Evolutionary conservation across 2,329 filamentous ascomycete species (phyloP), one percentile per base, ranked within the genome.

Genomic region (Paraphoma chrysanthemicola): DNA sequence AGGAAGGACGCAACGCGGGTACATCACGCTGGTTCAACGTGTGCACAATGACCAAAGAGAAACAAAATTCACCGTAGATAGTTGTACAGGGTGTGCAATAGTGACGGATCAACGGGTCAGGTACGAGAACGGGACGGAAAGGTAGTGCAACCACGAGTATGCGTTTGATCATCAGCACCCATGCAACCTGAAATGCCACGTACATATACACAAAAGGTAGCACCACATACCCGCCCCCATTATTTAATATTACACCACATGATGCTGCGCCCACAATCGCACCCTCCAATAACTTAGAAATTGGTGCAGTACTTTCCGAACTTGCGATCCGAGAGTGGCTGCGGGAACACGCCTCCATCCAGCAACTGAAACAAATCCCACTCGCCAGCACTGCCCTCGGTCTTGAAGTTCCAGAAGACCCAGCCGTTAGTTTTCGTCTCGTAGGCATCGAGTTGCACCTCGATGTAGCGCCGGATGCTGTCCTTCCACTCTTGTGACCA

Each of bases 341-440:
- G 71, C 31, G 83, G 83, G 62, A 85, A 85, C 16, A 85, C 67
- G 0, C 81, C 82, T n/a, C 71, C 74, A 56, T 82, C 80, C 7
- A 83, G 65, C 31, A 85, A 68, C 44, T 77, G 76, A 54, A 80
- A 81, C 33, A 81, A 71, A 70, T 85, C 82, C 82, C 83, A 86
- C 60, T 85, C 83, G 8, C 82, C 80, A 0, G 80, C 79, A 0
- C 59, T 58, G 0, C 63, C 67, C 63, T 86, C 82, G 0, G 83
- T 85, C 76, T 86, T 86, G 75, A 84, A 86, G 56, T 84, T 85
- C 83, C 83, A 86, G 60, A 84, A 85, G 31, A 85, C 72, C 83
- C 83, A 86, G 4, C 84, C 84, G 4, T 81, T 69, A 0, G 81
- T 80, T 36, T 77, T 76, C 11, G 70, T 63, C 70, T 86, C 84